These are phyloP conservation scores for Pleurotus djamor DNA, from an alignment of 768 basidiomycete genomes.

Conservation along the genomic window DNA sequence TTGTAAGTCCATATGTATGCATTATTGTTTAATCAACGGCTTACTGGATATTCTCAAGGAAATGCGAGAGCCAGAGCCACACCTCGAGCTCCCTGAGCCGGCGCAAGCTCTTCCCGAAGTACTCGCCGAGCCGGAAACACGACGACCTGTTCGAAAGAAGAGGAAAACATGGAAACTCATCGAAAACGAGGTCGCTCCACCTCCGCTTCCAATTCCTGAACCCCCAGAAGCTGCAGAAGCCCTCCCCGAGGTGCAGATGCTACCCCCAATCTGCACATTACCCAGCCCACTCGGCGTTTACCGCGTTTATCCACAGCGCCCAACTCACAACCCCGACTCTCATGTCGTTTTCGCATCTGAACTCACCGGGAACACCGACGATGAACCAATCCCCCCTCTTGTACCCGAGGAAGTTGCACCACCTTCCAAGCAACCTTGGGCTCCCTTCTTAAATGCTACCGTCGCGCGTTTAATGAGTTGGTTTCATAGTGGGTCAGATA, in stretches of 20 bases:
- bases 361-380: slow-evolving; percentile 15
- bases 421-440: slow-evolving; percentile 9
- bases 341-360: not conserved
- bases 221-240: not conserved
- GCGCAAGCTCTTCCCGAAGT: not conserved
- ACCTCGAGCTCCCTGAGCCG: not conserved
- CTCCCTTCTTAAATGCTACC: slow-evolving; percentile 20
- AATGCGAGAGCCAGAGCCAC: not conserved
- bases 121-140: not conserved
- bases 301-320: not conserved
- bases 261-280: not conserved
- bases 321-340: slow-evolving; percentile 2
- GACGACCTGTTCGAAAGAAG: not conserved
- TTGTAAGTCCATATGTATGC: no score
- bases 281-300: slow-evolving; percentile 7
- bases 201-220: not conserved
- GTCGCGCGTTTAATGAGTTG: slow-evolving; percentile 25
- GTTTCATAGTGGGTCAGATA: slow-evolving; percentile 22
- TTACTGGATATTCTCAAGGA: not conserved
- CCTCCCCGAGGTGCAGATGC: not conserved
- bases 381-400: not conserved
- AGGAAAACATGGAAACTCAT: not conserved
- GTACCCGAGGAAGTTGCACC: slow-evolving; percentile 15
- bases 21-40: no score
- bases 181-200: not conserved